Conservation (phyloP, 495 filamentous ascomycete species). For the Recurvomyces mirabilis region DNA sequence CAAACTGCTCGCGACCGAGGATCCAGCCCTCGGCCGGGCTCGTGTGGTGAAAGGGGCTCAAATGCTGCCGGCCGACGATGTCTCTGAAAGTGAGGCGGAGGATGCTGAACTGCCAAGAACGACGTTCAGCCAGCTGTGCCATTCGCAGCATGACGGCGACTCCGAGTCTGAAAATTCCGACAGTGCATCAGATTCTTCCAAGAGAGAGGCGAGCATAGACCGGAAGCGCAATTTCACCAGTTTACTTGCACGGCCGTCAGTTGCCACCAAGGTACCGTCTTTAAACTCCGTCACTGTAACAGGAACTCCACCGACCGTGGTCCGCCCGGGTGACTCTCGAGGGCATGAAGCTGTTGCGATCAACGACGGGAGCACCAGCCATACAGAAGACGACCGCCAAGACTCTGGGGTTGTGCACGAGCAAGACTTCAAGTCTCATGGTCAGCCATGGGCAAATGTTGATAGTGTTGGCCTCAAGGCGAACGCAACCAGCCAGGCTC, state of each 20-base stretch:
- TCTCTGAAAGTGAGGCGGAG: background rate
- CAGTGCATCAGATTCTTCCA: background rate
- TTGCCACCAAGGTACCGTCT: background rate
- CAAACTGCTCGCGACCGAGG: conserved; percentile 2
- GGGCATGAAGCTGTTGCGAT: too few relatives aligned
- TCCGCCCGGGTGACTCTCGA: too few relatives aligned
- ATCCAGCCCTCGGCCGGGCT: background rate
- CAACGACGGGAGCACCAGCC: too few relatives aligned
- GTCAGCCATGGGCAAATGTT: conserved; percentile 2
- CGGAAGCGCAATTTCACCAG: background rate
- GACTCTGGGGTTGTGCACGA: too few relatives aligned
- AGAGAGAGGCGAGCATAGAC: background rate
- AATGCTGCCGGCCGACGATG: background rate
- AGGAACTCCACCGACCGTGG: too few relatives aligned
- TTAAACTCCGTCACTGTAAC: too few relatives aligned
- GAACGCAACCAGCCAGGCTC: conserved; percentile 1
- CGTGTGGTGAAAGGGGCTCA: conserved; percentile 2
- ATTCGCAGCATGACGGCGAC: background rate
- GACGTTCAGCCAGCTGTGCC: background rate
- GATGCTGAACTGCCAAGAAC: background rate
- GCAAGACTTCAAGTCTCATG: too few relatives aligned
- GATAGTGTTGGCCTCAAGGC: conserved; percentile 9
- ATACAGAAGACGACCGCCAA: too few relatives aligned
- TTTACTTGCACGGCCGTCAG: background rate
- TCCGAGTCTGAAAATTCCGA: background rate